Percentiles rank a stretch among this genome's conserved stretches.
phyloP scores from a whole-genome alignment of 768 basidiomycete genomes.

The Kwoniella dejecticola region DNA sequence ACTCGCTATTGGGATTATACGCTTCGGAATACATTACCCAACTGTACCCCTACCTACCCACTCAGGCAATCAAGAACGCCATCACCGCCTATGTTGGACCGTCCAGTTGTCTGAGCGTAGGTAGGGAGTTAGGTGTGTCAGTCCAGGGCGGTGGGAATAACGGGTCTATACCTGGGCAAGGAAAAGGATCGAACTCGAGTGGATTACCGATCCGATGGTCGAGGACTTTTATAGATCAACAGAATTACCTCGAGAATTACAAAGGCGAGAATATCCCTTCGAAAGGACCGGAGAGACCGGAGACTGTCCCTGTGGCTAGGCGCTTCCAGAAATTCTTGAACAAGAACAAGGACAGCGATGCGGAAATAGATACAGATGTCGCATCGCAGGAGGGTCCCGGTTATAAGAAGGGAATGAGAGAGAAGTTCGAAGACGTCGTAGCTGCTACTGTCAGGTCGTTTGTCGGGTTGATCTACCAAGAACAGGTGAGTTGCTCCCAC shows the following conservation, averaged over 20 bases:
- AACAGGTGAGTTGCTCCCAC: constrained; percentile 63
- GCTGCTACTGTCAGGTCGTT: constrained; percentile 83
- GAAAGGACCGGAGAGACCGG: constrained; percentile 7
- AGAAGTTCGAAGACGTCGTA: constrained; percentile 75
- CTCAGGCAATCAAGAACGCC: constrained; percentile 84
- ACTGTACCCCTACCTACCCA: constrained; percentile 85
- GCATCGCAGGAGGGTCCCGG: not conserved
- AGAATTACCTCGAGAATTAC: constrained; percentile 20
- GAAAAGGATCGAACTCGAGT: constrained; percentile 22
- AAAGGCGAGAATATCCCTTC: constrained; percentile 41
- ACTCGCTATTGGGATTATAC: constrained; percentile 86
- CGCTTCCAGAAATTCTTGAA: constrained; percentile 29
- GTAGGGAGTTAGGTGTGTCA: constrained; percentile 63
- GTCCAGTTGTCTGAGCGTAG: constrained; percentile 76
- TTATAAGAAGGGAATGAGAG: constrained; percentile 16
- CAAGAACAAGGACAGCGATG: constrained; percentile 18
- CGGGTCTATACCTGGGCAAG: constrained; percentile 21
- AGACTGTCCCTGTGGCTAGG: constrained; percentile 32
- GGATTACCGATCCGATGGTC: constrained; percentile 27
- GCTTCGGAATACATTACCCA: constrained; percentile 78
- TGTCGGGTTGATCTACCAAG: constrained; percentile 83
- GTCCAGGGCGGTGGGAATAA: constrained; percentile 36
- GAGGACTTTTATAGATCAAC: constrained; percentile 5
- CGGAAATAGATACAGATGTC: constrained; percentile 61
- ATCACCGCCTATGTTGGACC: constrained; percentile 91